Percentiles rank a stretch among this genome's conserved stretches.
phyloP scores from a whole-genome alignment of 768 basidiomycete genomes.

The Naganishia vaughanmartiniae region DNA sequence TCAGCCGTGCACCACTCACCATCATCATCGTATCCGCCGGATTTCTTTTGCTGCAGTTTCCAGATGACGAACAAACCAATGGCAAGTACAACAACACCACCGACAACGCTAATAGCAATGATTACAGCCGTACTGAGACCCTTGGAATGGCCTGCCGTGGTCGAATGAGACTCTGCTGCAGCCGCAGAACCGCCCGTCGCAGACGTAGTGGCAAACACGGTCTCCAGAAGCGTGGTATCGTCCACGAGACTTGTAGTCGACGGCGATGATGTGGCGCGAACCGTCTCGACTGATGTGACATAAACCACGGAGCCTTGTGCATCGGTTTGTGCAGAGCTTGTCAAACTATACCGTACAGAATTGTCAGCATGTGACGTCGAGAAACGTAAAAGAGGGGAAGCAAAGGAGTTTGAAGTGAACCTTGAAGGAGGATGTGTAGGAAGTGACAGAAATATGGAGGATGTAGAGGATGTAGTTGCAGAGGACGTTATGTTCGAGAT shows the following conservation, averaged over 20 bases:
- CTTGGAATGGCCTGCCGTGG: conserved; percentile 3
- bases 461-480: neutral
- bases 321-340: conserved; percentile 31
- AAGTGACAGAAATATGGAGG: neutral
- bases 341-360: neutral
- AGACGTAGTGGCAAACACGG: conserved; percentile 33
- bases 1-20: conserved; percentile 23
- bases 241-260: neutral
- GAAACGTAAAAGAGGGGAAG: neutral
- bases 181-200: conserved; percentile 33
- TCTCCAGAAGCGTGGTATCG: conserved; percentile 26
- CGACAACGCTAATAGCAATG: conserved; percentile 47
- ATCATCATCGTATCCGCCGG: conserved; percentile 33
- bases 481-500: conserved; percentile 1
- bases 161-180: conserved; percentile 12
- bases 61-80: conserved; percentile 45
- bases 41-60: conserved; percentile 44
- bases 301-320: conserved; percentile 40
- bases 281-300: conserved; percentile 38
- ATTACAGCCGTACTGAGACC: conserved; percentile 42
- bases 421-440: conserved; percentile 5
- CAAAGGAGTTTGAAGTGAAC: conserved; percentile 11
- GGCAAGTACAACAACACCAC: conserved; percentile 43
- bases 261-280: neutral
- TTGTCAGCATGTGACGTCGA: neutral